A percentile compares a stretch with the other conserved stretches of the same genome.
Evolutionary conservation across 768 basidiomycete genomes (phyloP).

Genomic region (Boletellus sp.): DNA sequence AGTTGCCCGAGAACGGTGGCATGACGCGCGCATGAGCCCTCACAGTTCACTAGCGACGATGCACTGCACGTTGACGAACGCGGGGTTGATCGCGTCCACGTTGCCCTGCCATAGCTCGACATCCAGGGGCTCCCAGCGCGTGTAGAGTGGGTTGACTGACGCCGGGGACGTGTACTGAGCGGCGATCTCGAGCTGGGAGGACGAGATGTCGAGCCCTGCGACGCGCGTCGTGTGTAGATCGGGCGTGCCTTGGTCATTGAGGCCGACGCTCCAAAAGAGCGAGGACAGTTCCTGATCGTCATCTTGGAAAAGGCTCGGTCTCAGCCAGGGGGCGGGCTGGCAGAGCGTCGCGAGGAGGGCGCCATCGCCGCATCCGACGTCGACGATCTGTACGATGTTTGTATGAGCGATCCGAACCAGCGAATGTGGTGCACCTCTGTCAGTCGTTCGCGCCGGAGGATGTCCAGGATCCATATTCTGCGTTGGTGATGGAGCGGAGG

Average conservation of each 20-base stretch:
- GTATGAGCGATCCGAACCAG: neutral
- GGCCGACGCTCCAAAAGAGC: conserved; percentile 20
- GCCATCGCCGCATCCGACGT: conserved; percentile 85
- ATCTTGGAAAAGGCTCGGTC: conserved; percentile 26
- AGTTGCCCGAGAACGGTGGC: neutral
- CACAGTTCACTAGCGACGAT: conserved; percentile 83
- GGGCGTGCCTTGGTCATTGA: conserved; percentile 40
- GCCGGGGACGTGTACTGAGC: conserved; percentile 45
- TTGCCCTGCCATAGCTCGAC: conserved; percentile 75
- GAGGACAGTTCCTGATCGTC: conserved; percentile 18
- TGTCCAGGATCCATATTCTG: conserved; percentile 66
- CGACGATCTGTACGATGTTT: conserved; percentile 58
- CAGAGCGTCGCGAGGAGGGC: conserved; percentile 64
- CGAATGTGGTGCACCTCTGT: conserved; percentile 40
- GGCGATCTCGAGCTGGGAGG: conserved; percentile 52
- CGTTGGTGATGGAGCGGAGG: conserved; percentile 68
- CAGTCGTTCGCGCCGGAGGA: conserved; percentile 54
- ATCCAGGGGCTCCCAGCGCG: conserved; percentile 67
- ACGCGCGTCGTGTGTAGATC: conserved; percentile 57
- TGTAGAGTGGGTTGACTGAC: conserved; percentile 27
- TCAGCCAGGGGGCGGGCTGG: conserved; percentile 71
- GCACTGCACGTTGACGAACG: conserved; percentile 62
- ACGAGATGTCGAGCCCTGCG: conserved; percentile 67
- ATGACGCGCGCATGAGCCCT: conserved; percentile 23
- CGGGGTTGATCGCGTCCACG: conserved; percentile 61